These are phyloP conservation scores for Ogataea haglerorum DNA, from an alignment of 805 yeast species.

Conservation along the genomic window DNA sequence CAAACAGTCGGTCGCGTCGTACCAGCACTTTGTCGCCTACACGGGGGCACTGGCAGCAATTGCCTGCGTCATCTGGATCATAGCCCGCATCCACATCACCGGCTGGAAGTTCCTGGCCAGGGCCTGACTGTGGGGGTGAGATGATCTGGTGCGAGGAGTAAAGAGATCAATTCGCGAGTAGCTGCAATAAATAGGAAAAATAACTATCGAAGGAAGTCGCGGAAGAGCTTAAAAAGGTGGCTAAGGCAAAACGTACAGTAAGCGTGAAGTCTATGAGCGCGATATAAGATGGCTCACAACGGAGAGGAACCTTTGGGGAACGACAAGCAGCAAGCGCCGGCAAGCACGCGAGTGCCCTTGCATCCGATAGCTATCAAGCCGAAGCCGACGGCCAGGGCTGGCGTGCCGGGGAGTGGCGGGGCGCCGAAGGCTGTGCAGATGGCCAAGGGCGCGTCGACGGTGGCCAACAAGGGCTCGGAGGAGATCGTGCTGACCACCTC, in stretches of 20 bases:
- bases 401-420: neutral
- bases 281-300: slow-evolving; percentile 1
- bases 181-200: neutral
- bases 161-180: no score
- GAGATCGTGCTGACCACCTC: slow-evolving; percentile 35
- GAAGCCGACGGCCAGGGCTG: neutral
- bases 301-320: slow-evolving; percentile 2
- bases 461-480: slow-evolving; percentile 24
- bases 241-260: no score
- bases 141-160: neutral
- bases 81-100: slow-evolving; percentile 44
- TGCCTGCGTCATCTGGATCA: slow-evolving; percentile 38
- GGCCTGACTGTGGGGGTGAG: slow-evolving; percentile 7
- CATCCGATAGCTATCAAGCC: slow-evolving; percentile 10
- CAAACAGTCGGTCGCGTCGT: slow-evolving; percentile 31
- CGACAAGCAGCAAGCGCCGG: neutral
- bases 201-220: slow-evolving; percentile 3
- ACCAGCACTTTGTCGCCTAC: slow-evolving; percentile 37
- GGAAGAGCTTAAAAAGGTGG: neutral
- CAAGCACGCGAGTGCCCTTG: slow-evolving; percentile 3
- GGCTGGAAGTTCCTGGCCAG: slow-evolving; percentile 35
- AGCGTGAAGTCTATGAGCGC: neutral
- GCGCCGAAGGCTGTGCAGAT: slow-evolving; percentile 6
- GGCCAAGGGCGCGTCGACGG: slow-evolving; percentile 14
- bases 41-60: slow-evolving; percentile 36